A percentile compares a stretch with the other conserved stretches of the same genome.
Evolutionary conservation across 169 alveolate species (phyloP).

Genomic region (Plasmodium gonderi): DNA sequence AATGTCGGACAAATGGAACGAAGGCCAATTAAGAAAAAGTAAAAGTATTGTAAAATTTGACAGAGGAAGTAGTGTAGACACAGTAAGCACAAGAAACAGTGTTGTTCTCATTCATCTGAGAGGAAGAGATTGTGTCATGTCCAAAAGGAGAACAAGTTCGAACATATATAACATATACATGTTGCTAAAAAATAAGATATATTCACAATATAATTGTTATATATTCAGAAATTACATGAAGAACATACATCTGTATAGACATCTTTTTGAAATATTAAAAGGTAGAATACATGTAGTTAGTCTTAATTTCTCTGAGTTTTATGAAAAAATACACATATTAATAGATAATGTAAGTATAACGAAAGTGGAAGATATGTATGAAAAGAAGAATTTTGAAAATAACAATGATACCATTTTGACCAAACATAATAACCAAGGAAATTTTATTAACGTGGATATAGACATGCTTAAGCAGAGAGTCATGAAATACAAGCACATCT

Average conservation of each 20-base stretch:
- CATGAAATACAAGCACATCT: slow-evolving; percentile 55
- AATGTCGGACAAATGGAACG: not conserved
- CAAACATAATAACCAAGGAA: slow-evolving; percentile 24
- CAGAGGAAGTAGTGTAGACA: not conserved
- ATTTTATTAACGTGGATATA: not conserved
- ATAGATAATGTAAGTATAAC: slow-evolving; percentile 38
- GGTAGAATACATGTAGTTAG: slow-evolving; percentile 6
- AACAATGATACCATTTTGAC: slow-evolving; percentile 34
- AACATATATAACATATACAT: not conserved
- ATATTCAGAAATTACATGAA: slow-evolving; percentile 9
- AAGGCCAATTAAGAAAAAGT: not conserved
- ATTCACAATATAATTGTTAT: slow-evolving; percentile 20
- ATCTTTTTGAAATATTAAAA: slow-evolving; percentile 12
- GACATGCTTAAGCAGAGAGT: slow-evolving; percentile 36
- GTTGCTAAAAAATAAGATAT: slow-evolving; percentile 5
- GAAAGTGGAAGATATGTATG: slow-evolving; percentile 3
- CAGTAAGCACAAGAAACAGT: not conserved
- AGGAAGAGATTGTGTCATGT: not conserved
- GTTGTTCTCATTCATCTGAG: not conserved
- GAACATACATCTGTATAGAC: not conserved
- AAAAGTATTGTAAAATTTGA: not conserved
- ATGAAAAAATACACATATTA: not conserved
- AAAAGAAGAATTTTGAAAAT: slow-evolving; percentile 23
- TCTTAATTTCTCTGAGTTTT: slow-evolving; percentile 29
- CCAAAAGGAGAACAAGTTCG: not conserved